phyloP scores from a whole-genome alignment of 441 rosid species.

The Manihot esculenta region DNA sequence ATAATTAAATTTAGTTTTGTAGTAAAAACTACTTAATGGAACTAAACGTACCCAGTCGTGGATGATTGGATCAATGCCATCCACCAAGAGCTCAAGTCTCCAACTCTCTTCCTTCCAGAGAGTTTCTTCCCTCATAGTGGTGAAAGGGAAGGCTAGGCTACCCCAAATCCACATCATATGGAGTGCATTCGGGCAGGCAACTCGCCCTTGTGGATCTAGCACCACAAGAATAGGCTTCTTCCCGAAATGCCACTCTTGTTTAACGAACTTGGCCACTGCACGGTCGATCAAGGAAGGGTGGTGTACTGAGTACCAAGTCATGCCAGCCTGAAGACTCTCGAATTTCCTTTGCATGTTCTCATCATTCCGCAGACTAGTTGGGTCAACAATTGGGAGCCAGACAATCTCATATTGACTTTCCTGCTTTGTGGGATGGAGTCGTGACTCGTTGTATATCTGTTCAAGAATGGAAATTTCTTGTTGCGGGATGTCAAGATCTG shows the following conservation, averaged over 20 bases:
- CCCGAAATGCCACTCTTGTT: conserved; percentile 61
- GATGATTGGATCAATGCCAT: conserved; percentile 50
- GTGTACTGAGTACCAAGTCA: conserved; percentile 70
- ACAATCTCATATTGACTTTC: conserved; percentile 67
- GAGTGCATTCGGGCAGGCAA: conserved; percentile 64
- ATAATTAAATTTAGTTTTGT: no score
- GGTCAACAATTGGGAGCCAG: conserved; percentile 72
- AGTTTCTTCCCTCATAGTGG: conserved; percentile 45
- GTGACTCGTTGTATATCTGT: conserved; percentile 58
- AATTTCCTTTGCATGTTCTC: conserved; percentile 42
- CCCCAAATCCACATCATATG: conserved; percentile 93
- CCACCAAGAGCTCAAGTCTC: conserved; percentile 62
- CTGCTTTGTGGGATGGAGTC: conserved; percentile 34
- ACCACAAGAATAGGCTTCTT: conserved; percentile 72
- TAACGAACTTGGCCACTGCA: conserved; percentile 52
- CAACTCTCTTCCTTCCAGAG: conserved; percentile 66
- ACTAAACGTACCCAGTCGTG: conserved; percentile 48
- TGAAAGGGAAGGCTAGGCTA: conserved; percentile 72
- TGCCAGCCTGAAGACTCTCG: conserved; percentile 37
- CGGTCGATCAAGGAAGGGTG: conserved; percentile 54
- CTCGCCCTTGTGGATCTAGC: conserved; percentile 67
- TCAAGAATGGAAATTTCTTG: conserved; percentile 63
- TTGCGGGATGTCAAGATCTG: conserved; percentile 59
- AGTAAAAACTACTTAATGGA: no score
- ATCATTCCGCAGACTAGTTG: conserved; percentile 42